Evolutionary conservation across 2,329 filamentous ascomycete genomes (phyloP).

Genomic region (Aureobasidium vineae): DNA sequence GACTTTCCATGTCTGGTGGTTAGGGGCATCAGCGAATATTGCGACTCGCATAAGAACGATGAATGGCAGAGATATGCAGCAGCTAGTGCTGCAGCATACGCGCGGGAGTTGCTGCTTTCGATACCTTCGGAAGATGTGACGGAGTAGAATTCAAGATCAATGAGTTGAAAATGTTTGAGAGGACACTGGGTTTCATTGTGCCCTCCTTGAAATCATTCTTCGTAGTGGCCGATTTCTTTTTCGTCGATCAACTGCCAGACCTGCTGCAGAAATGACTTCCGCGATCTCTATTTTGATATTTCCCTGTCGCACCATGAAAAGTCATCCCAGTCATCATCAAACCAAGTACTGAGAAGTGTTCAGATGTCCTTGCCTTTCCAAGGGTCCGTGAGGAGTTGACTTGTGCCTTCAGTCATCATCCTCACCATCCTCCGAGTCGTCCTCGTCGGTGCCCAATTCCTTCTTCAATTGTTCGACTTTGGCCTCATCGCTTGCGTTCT

Average conservation of each 20-base stretch:
- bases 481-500: not conserved
- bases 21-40: conserved; percentile 34
- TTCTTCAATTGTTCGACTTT: not conserved
- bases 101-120: conserved; percentile 5
- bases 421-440: not conserved
- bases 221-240: not conserved
- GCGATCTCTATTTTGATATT: too few species aligned
- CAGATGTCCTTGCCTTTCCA: not conserved
- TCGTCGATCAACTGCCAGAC: not conserved
- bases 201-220: not conserved
- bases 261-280: too few species aligned
- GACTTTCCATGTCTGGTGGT: conserved; percentile 33
- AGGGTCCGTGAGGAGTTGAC: not conserved
- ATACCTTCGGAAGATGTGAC: not conserved
- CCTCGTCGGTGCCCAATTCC: not conserved
- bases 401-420: not conserved
- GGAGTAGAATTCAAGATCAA: too few species aligned
- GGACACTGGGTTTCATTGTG: not conserved
- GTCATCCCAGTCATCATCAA: too few species aligned
- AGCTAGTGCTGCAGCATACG: conserved; percentile 31
- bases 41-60: conserved; percentile 32
- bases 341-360: too few species aligned
- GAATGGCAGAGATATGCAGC: conserved; percentile 32
- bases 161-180: not conserved
- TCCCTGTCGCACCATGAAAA: too few species aligned